Conservation (phyloP, 1,284 basidiomycete genomes). For the Inonotus hispidus region DNA sequence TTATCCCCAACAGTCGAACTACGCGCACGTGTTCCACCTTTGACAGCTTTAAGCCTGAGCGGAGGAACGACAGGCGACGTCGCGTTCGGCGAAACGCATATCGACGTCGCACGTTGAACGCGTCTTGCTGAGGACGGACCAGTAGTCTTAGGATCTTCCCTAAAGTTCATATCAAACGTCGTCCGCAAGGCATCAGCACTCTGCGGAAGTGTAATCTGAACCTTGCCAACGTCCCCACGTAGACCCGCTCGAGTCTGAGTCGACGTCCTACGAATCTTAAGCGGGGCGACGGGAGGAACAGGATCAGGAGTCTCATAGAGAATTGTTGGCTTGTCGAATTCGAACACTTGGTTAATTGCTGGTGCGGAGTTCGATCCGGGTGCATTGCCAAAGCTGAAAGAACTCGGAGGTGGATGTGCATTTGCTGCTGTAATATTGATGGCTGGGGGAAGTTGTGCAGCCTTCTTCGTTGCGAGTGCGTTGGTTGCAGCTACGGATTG, state of each 20-base stretch:
- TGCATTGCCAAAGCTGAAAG: slow-evolving; percentile 1
- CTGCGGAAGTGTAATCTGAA: neutral
- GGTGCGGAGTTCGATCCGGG: slow-evolving; percentile 3
- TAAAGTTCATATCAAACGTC: neutral
- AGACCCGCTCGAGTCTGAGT: neutral
- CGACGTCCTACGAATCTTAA: neutral
- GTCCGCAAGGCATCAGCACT: slow-evolving; percentile 7
- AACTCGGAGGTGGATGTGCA: slow-evolving; percentile 1
- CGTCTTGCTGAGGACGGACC: neutral
- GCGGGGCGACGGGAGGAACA: neutral
- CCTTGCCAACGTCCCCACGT: neutral
- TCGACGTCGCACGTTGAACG: slow-evolving; percentile 6
- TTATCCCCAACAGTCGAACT: slow-evolving; percentile 1
- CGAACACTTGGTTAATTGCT: neutral
- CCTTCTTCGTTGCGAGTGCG: neutral
- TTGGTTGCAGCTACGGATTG: neutral
- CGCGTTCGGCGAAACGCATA: neutral
- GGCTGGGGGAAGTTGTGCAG: neutral
- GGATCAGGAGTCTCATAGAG: slow-evolving; percentile 4
- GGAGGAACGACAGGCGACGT: slow-evolving; percentile 9
- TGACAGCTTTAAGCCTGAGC: slow-evolving; percentile 9
- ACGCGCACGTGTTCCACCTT: neutral
- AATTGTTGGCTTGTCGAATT: slow-evolving; percentile 1
- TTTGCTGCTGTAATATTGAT: slow-evolving; percentile 13
- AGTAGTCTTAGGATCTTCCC: too few species aligned